Conservation (phyloP, 2,329 filamentous ascomycete genomes). For the Ophiosphaerella herpotricha region DNA sequence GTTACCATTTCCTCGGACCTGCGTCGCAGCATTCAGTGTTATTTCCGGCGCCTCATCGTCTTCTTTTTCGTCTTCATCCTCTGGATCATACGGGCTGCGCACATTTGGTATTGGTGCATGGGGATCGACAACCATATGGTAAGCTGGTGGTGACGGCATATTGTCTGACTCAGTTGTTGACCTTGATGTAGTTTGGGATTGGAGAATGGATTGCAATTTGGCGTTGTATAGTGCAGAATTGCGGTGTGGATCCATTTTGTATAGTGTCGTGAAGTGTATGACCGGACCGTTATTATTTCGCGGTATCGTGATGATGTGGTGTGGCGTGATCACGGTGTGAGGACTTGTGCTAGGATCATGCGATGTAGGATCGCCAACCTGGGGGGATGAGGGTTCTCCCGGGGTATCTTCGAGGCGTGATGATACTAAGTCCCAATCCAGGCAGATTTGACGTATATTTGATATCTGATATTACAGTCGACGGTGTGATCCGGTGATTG, state of each 20-base stretch:
- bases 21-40: slow-evolving; percentile 41
- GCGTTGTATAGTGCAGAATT: slow-evolving; percentile 23
- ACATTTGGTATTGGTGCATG: slow-evolving; percentile 22
- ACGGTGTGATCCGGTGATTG: neutral
- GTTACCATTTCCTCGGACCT: slow-evolving; percentile 41
- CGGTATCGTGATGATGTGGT: slow-evolving; percentile 15
- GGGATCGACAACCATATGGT: slow-evolving; percentile 35
- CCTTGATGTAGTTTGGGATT: slow-evolving; percentile 3
- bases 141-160: slow-evolving; percentile 37
- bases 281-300: neutral
- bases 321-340: slow-evolving; percentile 43
- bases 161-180: slow-evolving; percentile 9
- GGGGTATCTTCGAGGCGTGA: slow-evolving; percentile 16
- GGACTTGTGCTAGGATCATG: slow-evolving; percentile 19
- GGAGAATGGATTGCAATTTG: slow-evolving; percentile 20
- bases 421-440: slow-evolving; percentile 6
- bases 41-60: slow-evolving; percentile 34
- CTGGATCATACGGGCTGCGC: slow-evolving; percentile 22
- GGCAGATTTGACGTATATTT: slow-evolving; percentile 1
- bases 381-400: slow-evolving; percentile 25
- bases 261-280: slow-evolving; percentile 9
- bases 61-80: slow-evolving; percentile 24
- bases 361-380: slow-evolving; percentile 21
- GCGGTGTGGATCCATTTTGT: slow-evolving; percentile 28
- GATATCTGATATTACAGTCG: neutral